Evolutionary conservation across 768 basidiomycete species (phyloP), one percentile per base, ranked within the genome.

Genomic region (Psilocybe subaeruginosa): DNA sequence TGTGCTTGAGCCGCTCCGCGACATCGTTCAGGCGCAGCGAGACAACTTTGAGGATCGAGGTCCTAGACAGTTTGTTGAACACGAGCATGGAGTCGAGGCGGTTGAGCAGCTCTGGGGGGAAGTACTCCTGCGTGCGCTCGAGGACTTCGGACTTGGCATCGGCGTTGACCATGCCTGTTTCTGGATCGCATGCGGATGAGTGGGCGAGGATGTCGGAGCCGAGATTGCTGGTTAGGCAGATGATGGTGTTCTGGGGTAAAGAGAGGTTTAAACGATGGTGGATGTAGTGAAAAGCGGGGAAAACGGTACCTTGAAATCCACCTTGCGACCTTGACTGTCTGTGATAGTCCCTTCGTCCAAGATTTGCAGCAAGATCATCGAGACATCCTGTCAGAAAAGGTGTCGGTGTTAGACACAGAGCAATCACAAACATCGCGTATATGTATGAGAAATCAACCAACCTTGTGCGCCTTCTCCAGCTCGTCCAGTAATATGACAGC

Each of bases 401-500:
- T 23, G 23, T 23, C 2, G 23, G 23, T n/a, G 41, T 43, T 2
- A 43, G 41, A 1, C 4, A 12, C 11, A 43, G 5, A 43, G n/a
- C 11, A 17, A 39, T 19, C 11, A 55, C n/a, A 19, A 33, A 35
- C 0, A 1, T 35, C 1, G 6, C 11, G 7, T 35, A 35, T 14
- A n/a, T 54, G 6, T 35, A 8, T 49, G 5, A 2, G 23, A 12
- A 12, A 19, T 12, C 33, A 8, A 62, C 68, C 30, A 64, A 86
- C 86, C 77, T 93, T 93, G 76, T 96, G 95, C 0, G 94, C 95
- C 74, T 97, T 97, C 77, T 97, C 95, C 61, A 97, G 83, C 72
- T 93, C 93, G 68, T 93, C 91, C 58, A 94, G 87, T 57, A 93
- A 78, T 41, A 94, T 80, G 51, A 94, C 92, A 64, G 88, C 89